A percentile compares a stretch with the other conserved stretches of the same genome.
These are phyloP conservation scores for Isabelozyma gotoi DNA, from an alignment of 805 yeast genomes.

Conservation along the genomic window DNA sequence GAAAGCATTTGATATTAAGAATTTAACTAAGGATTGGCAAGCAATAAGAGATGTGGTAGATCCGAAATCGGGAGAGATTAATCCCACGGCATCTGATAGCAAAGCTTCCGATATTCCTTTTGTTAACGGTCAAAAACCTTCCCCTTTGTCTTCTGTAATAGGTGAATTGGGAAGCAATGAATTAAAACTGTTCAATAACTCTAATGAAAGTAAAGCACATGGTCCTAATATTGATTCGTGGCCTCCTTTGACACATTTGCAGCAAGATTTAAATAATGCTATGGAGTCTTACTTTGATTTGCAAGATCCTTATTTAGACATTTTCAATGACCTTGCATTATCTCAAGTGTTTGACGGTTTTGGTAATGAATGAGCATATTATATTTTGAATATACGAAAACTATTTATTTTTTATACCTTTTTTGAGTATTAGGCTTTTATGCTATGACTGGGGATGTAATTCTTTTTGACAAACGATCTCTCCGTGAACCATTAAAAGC, in stretches of 20 bases:
- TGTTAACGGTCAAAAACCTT: neutral
- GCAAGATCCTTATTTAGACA: conserved; percentile 10
- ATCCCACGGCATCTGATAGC: neutral
- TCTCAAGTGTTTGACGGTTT: neutral
- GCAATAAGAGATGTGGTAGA: neutral
- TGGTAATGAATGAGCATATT: neutral
- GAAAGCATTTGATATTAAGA: neutral
- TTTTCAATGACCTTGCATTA: conserved; percentile 5
- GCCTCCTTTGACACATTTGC: neutral
- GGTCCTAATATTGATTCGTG: neutral
- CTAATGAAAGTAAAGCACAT: neutral
- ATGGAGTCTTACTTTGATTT: conserved; percentile 10
- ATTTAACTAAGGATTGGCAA: conserved; percentile 1
- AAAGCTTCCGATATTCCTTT: neutral
- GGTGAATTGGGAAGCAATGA: neutral
- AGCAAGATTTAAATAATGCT: neutral
- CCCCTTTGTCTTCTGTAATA: neutral
- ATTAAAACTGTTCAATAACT: neutral
- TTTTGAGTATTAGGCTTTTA: no score
- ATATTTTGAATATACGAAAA: neutral
- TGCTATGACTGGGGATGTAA: no score
- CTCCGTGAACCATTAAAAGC: conserved; percentile 15
- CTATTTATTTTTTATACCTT: no score
- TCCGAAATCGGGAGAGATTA: neutral
- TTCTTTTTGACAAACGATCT: conserved; percentile 13